These are phyloP conservation scores for Xylaria palmicola DNA, from an alignment of 495 filamentous ascomycete genomes.

Conservation along the genomic window DNA sequence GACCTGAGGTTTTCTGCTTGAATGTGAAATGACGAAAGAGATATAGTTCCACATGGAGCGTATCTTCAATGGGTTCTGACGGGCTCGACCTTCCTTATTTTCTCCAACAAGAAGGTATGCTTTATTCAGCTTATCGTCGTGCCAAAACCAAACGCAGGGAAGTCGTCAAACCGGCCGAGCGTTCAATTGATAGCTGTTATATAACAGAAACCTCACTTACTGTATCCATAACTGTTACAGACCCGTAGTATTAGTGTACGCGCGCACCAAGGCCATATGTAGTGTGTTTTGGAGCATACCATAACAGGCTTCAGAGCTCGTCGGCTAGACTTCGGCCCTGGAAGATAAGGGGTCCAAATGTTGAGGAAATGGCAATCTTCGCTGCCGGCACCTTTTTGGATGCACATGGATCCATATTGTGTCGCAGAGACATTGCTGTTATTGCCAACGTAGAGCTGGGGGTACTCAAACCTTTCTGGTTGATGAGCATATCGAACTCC, in stretches of 20 bases:
- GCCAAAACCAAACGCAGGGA: too few species aligned
- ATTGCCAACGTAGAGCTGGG: constrained; percentile 33
- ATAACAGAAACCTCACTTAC: constrained; percentile 19
- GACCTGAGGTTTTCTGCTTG: constrained; percentile 19
- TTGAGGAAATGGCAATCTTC: constrained; percentile 58
- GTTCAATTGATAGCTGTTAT: too few species aligned
- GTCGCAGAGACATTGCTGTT: constrained; percentile 38
- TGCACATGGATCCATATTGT: constrained; percentile 40
- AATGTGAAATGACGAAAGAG: too few species aligned
- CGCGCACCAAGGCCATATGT: neutral
- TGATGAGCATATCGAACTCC: constrained; percentile 43
- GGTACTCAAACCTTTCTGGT: constrained; percentile 41
- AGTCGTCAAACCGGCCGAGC: too few species aligned
- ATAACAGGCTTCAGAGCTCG: constrained; percentile 48
- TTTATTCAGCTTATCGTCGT: too few species aligned
- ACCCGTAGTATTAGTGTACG: constrained; percentile 31
- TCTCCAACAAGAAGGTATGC: too few species aligned
- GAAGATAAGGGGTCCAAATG: constrained; percentile 53
- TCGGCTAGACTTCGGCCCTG: constrained; percentile 26
- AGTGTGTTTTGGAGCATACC: constrained; percentile 33
- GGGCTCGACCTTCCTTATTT: too few species aligned
- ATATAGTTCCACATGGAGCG: too few species aligned
- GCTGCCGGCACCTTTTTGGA: constrained; percentile 33
- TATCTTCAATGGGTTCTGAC: too few species aligned
- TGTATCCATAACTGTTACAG: constrained; percentile 47